phyloP scores from a whole-genome alignment of 805 yeast genomes.

The Starmera pachycereana region DNA sequence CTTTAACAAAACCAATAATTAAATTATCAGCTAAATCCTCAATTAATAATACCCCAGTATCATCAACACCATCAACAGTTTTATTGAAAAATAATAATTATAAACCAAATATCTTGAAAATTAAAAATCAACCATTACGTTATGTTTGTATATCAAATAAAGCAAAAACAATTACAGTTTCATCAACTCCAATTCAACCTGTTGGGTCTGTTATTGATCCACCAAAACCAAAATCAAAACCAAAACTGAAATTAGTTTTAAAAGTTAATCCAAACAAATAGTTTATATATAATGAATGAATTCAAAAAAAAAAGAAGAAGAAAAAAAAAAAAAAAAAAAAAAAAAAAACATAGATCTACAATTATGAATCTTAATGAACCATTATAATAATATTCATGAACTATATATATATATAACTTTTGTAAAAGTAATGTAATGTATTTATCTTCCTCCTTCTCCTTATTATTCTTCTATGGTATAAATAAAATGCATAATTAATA shows the following conservation, averaged over 20 bases:
- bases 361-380: too few species aligned
- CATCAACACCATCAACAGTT: neutral
- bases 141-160: constrained; percentile 30
- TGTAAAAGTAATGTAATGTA: too few species aligned
- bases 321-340: too few species aligned
- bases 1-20: constrained; percentile 1
- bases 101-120: constrained; percentile 12
- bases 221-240: neutral
- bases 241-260: neutral
- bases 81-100: neutral
- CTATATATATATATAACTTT: too few species aligned
- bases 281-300: too few species aligned
- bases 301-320: too few species aligned
- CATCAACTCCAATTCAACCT: constrained; percentile 30
- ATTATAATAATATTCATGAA: too few species aligned
- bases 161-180: constrained; percentile 26
- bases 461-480: too few species aligned
- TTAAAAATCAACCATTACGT: constrained; percentile 23
- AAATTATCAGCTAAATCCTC: neutral
- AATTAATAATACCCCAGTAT: neutral
- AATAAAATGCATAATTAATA: neutral
- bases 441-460: too few species aligned
- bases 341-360: too few species aligned
- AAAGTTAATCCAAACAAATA: too few species aligned
- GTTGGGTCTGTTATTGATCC: neutral